Conservation (phyloP, 805 yeast genomes). For the Sugiyamaella valdiviana region DNA sequence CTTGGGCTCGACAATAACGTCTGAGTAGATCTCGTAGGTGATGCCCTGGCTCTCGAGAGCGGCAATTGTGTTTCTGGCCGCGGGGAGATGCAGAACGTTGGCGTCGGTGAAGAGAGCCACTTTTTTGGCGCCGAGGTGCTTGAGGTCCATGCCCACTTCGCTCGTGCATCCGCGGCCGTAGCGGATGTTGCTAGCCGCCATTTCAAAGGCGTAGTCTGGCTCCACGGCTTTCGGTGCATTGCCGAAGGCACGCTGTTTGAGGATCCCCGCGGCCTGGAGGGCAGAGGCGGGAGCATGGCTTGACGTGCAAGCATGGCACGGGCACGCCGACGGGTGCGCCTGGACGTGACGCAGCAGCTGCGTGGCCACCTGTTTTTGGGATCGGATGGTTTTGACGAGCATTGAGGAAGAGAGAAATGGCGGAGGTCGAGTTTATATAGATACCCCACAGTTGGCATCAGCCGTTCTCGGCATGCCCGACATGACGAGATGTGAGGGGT, state of each 20-base stretch:
- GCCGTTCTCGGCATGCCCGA: no score
- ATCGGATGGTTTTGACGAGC: slow-evolving; percentile 5
- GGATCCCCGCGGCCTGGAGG: slow-evolving; percentile 13
- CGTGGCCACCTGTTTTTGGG: slow-evolving; percentile 10
- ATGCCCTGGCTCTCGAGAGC: slow-evolving; percentile 33
- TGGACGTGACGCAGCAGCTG: slow-evolving; percentile 13
- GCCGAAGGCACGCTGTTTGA: slow-evolving; percentile 12
- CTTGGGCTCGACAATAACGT: slow-evolving; percentile 37
- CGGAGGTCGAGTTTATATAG: no score
- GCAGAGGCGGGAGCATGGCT: slow-evolving; percentile 11
- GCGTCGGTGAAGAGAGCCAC: slow-evolving; percentile 36
- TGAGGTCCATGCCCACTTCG: slow-evolving; percentile 36
- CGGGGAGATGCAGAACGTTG: slow-evolving; percentile 26
- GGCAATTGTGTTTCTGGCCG: slow-evolving; percentile 30
- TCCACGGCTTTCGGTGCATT: slow-evolving; percentile 7
- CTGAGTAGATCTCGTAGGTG: slow-evolving; percentile 30
- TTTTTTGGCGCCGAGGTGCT: slow-evolving; percentile 27
- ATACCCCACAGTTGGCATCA: no score
- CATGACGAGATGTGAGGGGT: no score
- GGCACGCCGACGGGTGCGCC: slow-evolving; percentile 29
- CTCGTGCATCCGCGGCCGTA: slow-evolving; percentile 36
- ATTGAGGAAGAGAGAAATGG: neutral
- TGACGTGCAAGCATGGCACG: slow-evolving; percentile 32
- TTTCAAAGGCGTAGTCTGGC: slow-evolving; percentile 36
- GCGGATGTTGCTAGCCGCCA: slow-evolving; percentile 36